Percentiles rank a stretch among this genome's conserved stretches.
Conservation (phyloP, 176 grass and related monocot species). For the Hordeum marinum region DNA sequence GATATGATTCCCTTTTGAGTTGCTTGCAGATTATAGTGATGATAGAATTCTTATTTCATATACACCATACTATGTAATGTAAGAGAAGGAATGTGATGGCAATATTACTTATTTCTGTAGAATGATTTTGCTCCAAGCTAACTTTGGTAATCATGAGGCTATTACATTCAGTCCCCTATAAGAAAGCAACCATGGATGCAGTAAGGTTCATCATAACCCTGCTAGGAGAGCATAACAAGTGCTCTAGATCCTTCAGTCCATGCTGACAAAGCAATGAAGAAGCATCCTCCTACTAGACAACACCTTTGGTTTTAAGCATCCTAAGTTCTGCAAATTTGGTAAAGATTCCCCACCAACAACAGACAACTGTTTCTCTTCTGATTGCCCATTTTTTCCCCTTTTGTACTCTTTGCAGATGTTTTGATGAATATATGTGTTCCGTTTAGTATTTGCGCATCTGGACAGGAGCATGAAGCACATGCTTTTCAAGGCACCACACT, state of each 20-base stretch:
- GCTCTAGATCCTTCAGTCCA: neutral
- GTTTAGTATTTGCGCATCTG: neutral
- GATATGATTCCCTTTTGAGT: neutral
- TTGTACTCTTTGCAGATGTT: neutral
- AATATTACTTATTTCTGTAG: neutral
- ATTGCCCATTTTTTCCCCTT: neutral
- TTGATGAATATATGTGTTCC: neutral
- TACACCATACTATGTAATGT: neutral
- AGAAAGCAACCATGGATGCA: slow-evolving; percentile 38
- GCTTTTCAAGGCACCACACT: neutral
- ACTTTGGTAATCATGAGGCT: slow-evolving; percentile 3
- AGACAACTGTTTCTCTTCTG: neutral
- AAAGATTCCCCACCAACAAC: neutral
- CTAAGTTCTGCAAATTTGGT: neutral
- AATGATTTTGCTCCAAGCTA: neutral
- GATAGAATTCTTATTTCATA: neutral
- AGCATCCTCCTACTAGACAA: neutral
- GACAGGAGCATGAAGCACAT: neutral
- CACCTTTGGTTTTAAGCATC: neutral
- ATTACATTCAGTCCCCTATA: slow-evolving; percentile 38
- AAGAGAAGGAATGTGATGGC: neutral
- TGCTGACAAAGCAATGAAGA: neutral
- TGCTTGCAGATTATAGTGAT: neutral
- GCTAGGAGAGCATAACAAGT: neutral
- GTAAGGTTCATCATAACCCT: neutral